phyloP scores from a whole-genome alignment of 768 basidiomycete genomes.

The Cystobasidium ongulense region DNA sequence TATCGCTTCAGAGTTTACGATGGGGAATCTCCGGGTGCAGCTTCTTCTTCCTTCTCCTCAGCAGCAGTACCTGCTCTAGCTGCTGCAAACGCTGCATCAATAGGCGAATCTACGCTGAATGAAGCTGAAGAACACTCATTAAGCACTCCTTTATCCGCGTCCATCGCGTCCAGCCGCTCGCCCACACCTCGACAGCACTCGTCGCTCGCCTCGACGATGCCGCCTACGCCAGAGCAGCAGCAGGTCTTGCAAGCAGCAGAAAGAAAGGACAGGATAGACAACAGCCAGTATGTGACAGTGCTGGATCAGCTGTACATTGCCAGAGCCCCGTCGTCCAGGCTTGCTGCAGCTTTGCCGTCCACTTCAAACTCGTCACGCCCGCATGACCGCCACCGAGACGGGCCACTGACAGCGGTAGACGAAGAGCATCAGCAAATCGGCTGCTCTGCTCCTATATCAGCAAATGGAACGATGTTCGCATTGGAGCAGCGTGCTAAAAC shows the following conservation, averaged over 20 bases:
- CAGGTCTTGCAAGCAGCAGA: background rate
- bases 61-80: too few species aligned
- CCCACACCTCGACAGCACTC: background rate
- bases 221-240: background rate
- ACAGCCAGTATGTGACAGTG: background rate
- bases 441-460: background rate
- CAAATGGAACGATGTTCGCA: background rate
- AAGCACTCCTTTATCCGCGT: background rate
- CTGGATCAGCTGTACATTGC: background rate
- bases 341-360: background rate
- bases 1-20: constrained; percentile 7
- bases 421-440: background rate
- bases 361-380: background rate
- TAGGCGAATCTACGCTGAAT: background rate
- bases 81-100: background rate
- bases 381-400: background rate
- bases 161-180: background rate
- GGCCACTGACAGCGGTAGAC: too few species aligned
- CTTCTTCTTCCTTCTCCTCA: background rate
- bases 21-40: background rate
- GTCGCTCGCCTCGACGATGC: background rate
- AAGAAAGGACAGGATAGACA: background rate
- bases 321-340: background rate
- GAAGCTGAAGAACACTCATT: background rate
- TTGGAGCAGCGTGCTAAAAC: background rate